These are phyloP conservation scores for Sporisorium iseilematis-ciliati DNA, from an alignment of 1,284 basidiomycete species.

Conservation along the genomic window DNA sequence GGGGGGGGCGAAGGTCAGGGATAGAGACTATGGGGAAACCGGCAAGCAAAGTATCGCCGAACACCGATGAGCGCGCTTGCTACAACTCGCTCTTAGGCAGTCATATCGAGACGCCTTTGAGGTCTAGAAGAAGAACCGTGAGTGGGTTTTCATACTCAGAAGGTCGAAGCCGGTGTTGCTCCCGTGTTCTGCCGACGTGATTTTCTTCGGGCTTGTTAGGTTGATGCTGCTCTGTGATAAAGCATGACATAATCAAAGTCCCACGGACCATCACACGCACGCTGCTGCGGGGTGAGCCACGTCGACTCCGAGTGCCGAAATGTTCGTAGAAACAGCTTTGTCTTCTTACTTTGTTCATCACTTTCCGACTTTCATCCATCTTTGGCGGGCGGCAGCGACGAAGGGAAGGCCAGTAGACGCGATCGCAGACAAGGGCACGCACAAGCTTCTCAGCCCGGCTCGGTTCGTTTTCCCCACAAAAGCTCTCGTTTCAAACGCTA, in stretches of 20 bases:
- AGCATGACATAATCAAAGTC: constrained; percentile 1
- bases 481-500: no score
- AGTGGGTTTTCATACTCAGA: neutral
- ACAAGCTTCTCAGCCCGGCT: neutral
- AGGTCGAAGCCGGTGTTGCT: constrained; percentile 2
- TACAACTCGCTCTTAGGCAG: constrained; percentile 13
- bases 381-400: constrained; percentile 5
- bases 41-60: constrained; percentile 26
- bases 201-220: neutral
- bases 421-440: neutral
- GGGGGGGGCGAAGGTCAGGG: neutral
- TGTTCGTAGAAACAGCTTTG: neutral
- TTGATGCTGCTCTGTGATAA: no score
- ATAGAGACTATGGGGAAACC: constrained; percentile 7
- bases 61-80: constrained; percentile 11
- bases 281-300: constrained; percentile 14
- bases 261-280: neutral
- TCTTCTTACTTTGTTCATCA: neutral
- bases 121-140: neutral
- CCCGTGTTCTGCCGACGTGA: constrained; percentile 26
- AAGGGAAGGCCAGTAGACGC: neutral
- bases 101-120: neutral
- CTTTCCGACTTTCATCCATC: neutral
- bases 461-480: no score
- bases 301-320: constrained; percentile 33